Conservation (phyloP, 106 monocot genomes). For the Phalaenopsis aphrodite region DNA sequence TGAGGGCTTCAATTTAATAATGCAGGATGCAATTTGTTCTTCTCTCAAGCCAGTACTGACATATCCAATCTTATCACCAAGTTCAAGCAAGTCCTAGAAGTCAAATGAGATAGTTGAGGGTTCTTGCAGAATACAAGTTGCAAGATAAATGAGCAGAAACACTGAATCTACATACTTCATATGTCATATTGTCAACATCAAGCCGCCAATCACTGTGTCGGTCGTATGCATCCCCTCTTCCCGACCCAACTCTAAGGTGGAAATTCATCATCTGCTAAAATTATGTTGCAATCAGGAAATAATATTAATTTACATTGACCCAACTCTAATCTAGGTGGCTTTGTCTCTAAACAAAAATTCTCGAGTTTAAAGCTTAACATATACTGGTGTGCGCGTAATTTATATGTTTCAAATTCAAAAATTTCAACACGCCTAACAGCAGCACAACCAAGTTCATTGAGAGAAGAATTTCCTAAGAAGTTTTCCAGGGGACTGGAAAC, state of each 20-base stretch:
- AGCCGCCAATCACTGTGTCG: conserved; percentile 6
- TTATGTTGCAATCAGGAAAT: background rate
- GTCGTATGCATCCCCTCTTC: background rate
- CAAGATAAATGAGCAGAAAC: background rate
- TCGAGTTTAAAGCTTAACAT: too few relatives aligned
- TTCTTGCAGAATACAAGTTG: background rate
- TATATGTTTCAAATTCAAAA: too few relatives aligned
- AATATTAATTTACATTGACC: background rate
- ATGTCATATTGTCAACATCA: conserved; percentile 17
- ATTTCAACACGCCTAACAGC: too few relatives aligned
- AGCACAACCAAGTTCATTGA: too few relatives aligned
- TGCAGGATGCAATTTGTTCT: conserved; percentile 49
- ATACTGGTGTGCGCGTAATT: too few relatives aligned
- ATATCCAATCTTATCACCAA: conserved; percentile 74
- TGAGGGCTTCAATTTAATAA: conserved; percentile 42
- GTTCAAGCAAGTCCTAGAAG: conserved; percentile 71
- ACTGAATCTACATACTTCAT: conserved; percentile 1
- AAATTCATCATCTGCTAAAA: conserved; percentile 3
- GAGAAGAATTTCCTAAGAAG: too few relatives aligned
- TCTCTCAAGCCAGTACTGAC: conserved; percentile 82
- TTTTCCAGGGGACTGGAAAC: too few relatives aligned
- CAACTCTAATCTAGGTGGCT: too few relatives aligned
- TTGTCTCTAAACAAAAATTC: too few relatives aligned
- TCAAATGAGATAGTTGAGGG: background rate
- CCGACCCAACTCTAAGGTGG: background rate